phyloP scores from a whole-genome alignment of 495 filamentous ascomycete species.

The Aspergillus carlsbadensis region DNA sequence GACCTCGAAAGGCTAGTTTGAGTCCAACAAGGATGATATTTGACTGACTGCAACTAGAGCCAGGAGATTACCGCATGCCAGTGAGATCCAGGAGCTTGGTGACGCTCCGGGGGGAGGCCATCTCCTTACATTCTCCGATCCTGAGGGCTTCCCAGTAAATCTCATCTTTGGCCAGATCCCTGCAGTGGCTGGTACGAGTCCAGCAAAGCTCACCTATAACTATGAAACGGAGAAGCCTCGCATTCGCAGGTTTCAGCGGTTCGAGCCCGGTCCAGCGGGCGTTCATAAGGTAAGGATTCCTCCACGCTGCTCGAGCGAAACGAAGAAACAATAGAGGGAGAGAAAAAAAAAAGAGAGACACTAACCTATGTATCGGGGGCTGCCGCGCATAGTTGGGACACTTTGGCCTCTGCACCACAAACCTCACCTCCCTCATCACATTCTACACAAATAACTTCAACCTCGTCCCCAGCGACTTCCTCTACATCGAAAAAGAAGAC shows the following conservation, averaged over 20 bases:
- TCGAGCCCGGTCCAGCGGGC: conserved; percentile 59
- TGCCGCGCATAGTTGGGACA: conserved; percentile 64
- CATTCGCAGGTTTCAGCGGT: conserved; percentile 29
- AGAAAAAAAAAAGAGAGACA: no score
- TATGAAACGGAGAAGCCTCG: conserved; percentile 33
- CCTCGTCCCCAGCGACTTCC: conserved; percentile 51
- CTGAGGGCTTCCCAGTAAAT: conserved; percentile 35
- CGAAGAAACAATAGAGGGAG: no score
- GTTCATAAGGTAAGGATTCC: conserved; percentile 57
- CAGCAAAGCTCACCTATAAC: conserved; percentile 30
- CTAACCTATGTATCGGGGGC: no score
- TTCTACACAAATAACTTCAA: conserved; percentile 73
- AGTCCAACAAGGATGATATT: no score
- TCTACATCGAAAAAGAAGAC: conserved; percentile 24
- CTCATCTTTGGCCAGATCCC: conserved; percentile 31
- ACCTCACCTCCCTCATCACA: conserved; percentile 54
- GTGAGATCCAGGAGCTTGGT: not conserved
- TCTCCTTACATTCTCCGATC: conserved; percentile 34
- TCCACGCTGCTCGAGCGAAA: no score
- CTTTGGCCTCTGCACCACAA: conserved; percentile 62
- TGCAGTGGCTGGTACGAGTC: conserved; percentile 11
- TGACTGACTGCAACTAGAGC: not conserved
- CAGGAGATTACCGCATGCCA: not conserved
- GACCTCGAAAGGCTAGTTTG: conserved; percentile 1
- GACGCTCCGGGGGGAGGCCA: conserved; percentile 35